Evolutionary conservation across 1,284 basidiomycete species (phyloP).

Genomic region (Ceratobasidium sp.): DNA sequence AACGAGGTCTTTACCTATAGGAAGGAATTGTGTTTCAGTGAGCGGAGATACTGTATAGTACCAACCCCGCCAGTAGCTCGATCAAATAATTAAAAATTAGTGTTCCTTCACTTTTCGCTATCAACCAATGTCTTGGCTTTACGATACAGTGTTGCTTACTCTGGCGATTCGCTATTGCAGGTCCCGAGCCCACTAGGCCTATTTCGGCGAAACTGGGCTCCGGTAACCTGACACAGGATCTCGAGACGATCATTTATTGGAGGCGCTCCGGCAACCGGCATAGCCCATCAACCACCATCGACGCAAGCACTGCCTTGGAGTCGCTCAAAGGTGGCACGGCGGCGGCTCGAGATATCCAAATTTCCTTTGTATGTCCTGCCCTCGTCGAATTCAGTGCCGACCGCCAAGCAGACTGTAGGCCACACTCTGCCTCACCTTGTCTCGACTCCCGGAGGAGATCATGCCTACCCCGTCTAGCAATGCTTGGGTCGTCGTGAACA

Average conservation of each 20-base stretch:
- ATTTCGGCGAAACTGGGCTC: not conserved
- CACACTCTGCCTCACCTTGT: not conserved
- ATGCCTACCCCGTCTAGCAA: slow-evolving; percentile 18
- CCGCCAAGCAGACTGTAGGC: not conserved
- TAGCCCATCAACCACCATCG: not conserved
- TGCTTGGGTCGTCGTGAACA: slow-evolving; percentile 23
- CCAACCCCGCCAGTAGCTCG: too few relatives aligned
- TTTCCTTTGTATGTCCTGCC: not conserved
- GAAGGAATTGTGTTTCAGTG: too few relatives aligned
- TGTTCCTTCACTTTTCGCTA: too few relatives aligned
- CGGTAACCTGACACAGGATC: not conserved
- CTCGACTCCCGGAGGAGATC: not conserved
- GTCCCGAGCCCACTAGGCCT: not conserved
- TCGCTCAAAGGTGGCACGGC: too few relatives aligned
- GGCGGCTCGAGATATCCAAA: not conserved
- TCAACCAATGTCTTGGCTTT: not conserved
- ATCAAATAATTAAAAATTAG: too few relatives aligned
- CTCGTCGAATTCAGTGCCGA: not conserved
- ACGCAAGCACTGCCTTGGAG: not conserved
- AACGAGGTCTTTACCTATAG: too few relatives aligned
- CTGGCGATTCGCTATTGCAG: not conserved
- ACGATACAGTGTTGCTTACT: too few relatives aligned
- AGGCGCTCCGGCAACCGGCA: not conserved
- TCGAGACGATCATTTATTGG: not conserved
- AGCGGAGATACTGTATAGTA: too few relatives aligned